Percentiles rank a stretch among this genome's conserved stretches.
Conservation (phyloP, 345 rosid genomes). For the Syzygium aqueum region DNA sequence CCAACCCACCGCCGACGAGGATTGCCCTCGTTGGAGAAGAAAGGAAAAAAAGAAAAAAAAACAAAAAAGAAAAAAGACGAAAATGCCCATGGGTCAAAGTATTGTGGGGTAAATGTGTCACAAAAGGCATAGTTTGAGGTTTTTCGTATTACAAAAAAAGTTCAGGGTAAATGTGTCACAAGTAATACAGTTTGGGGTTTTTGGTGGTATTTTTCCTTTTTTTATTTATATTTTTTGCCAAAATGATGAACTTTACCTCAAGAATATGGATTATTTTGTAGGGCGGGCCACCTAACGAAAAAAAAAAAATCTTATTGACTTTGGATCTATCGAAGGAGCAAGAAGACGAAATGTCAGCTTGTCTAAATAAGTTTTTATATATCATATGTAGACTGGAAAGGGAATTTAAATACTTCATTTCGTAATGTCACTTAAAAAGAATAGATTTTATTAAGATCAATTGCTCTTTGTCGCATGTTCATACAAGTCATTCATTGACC, state of each 20-base stretch:
- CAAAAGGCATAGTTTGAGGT: too few relatives aligned
- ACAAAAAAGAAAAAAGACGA: too few relatives aligned
- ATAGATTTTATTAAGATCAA: fast-evolving
- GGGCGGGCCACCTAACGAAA: background rate
- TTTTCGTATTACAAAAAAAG: too few relatives aligned
- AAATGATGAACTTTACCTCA: background rate
- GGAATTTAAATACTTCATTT: background rate
- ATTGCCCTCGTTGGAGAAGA: too few relatives aligned
- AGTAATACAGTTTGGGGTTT: too few relatives aligned
- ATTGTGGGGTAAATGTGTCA: too few relatives aligned
- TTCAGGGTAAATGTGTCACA: too few relatives aligned
- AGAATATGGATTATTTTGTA: background rate
- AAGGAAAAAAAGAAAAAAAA: too few relatives aligned
- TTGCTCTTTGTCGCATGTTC: background rate
- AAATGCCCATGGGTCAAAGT: too few relatives aligned
- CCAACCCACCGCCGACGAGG: too few relatives aligned
- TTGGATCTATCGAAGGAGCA: background rate
- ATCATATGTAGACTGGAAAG: background rate
- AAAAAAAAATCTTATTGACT: background rate
- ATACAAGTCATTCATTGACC: background rate
- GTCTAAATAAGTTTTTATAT: background rate
- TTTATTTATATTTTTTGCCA: background rate
- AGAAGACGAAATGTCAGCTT: background rate
- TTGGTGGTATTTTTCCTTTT: too few relatives aligned
- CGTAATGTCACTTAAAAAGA: background rate